These are phyloP conservation scores for Erythrobasidium yunnanense DNA, from an alignment of 768 basidiomycete genomes.

Conservation along the genomic window DNA sequence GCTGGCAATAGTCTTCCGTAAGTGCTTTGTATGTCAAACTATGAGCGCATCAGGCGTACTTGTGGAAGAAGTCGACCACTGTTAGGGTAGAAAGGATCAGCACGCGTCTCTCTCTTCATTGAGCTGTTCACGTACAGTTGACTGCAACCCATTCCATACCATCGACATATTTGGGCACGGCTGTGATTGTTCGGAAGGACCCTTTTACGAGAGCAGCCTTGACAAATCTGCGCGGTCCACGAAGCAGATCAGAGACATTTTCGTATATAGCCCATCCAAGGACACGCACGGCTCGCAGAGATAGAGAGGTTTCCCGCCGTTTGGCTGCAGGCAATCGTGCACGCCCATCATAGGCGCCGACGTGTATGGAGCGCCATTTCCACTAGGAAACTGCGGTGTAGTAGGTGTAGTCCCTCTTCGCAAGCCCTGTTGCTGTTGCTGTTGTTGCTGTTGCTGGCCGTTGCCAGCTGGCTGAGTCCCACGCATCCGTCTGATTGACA, in stretches of 20 bases:
- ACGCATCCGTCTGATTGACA: conserved; percentile 4
- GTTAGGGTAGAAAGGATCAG: neutral
- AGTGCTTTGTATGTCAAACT: neutral
- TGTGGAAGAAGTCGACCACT: conserved; percentile 98
- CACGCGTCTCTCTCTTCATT: neutral
- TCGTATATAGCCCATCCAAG: no score
- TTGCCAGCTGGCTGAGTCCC: neutral
- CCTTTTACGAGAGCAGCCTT: conserved; percentile 93
- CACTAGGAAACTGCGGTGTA: conserved; percentile 2
- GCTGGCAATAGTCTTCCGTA: conserved; percentile 20
- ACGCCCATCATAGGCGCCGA: neutral
- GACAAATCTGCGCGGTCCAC: conserved; percentile 49
- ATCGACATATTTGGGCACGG: conserved; percentile 69
- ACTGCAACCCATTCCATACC: conserved; percentile 49
- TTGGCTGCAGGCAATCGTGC: conserved; percentile 16
- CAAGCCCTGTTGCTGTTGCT: conserved; percentile 2
- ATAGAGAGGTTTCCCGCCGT: conserved; percentile 29
- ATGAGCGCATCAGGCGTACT: no score
- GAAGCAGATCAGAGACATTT: neutral
- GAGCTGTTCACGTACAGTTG: conserved; percentile 42
- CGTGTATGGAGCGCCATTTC: neutral
- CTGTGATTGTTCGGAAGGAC: conserved; percentile 96
- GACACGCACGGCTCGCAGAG: conserved; percentile 30
- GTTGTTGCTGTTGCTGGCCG: conserved; percentile 25
- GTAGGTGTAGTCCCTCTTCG: conserved; percentile 24